Percentiles rank a stretch among this genome's conserved stretches.
These are phyloP conservation scores for Clitoria ternatea DNA, from an alignment of 306 rosid species.

Conservation along the genomic window DNA sequence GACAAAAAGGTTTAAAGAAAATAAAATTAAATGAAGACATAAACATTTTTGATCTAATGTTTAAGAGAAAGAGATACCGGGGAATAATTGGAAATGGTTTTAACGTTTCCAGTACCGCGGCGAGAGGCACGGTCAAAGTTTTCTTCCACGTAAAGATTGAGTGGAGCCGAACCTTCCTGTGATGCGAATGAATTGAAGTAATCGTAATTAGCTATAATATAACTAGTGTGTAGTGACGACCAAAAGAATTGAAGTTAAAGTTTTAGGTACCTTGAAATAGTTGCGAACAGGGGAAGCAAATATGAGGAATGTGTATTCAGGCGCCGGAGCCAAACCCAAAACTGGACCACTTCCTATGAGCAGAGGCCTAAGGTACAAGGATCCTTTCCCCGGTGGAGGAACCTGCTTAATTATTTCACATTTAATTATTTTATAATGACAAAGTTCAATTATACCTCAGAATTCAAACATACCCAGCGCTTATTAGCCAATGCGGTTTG, in stretches of 20 bases:
- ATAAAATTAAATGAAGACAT: not conserved
- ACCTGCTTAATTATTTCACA: slow-evolving; percentile 46
- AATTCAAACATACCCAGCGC: slow-evolving; percentile 61
- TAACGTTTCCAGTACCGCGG: slow-evolving; percentile 78
- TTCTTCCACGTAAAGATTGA: slow-evolving; percentile 68
- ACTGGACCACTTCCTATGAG: slow-evolving; percentile 81
- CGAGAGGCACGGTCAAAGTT: slow-evolving; percentile 79
- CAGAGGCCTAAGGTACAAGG: slow-evolving; percentile 78
- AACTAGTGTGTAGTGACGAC: too few species aligned
- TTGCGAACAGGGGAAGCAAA: slow-evolving; percentile 91
- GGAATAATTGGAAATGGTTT: slow-evolving; percentile 78
- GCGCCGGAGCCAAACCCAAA: slow-evolving; percentile 75
- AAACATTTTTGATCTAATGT: too few species aligned
- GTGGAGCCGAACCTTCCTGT: slow-evolving; percentile 85
- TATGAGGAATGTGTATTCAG: slow-evolving; percentile 70
- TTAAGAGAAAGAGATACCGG: slow-evolving; percentile 60
- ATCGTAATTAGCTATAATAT: not conserved
- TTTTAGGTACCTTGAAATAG: slow-evolving; percentile 62
- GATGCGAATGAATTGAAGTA: not conserved
- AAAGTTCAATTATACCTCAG: not conserved
- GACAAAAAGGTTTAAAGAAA: not conserved
- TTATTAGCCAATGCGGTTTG: slow-evolving; percentile 66
- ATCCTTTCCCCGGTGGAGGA: slow-evolving; percentile 85
- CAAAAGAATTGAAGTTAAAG: too few species aligned
- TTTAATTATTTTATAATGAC: too few species aligned